Evolutionary conservation across 306 rosid species (phyloP).

Genomic region (Fragaria nilgerrensis): DNA sequence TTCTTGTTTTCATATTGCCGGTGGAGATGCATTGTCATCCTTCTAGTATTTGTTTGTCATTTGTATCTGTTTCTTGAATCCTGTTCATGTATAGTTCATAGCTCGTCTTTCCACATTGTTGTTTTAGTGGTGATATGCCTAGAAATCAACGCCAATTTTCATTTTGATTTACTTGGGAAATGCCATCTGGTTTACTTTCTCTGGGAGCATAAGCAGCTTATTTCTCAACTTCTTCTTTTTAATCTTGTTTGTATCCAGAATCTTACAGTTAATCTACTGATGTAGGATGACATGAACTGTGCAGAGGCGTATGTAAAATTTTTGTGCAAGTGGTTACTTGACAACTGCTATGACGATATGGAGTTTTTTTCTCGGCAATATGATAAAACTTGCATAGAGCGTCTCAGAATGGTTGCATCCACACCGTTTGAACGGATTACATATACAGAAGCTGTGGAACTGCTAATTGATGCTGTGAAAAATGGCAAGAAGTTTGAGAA

Average conservation of each 20-base stretch:
- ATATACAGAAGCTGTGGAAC: constrained; percentile 85
- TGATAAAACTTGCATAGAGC: constrained; percentile 76
- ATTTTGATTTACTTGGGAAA: not conserved
- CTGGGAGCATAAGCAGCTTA: not conserved
- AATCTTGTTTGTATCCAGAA: not conserved
- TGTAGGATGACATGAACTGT: constrained; percentile 95
- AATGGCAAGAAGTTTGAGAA: constrained; percentile 84
- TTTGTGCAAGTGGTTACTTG: constrained; percentile 88
- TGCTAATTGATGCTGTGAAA: constrained; percentile 72
- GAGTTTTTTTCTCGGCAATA: constrained; percentile 74
- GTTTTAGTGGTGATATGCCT: not conserved
- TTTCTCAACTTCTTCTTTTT: not conserved
- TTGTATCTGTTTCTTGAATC: not conserved
- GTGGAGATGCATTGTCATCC: not conserved
- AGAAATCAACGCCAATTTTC: not conserved
- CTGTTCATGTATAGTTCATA: not conserved
- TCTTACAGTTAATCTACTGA: constrained; percentile 10
- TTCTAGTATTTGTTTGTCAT: not conserved
- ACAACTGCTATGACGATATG: constrained; percentile 86
- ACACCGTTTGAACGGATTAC: constrained; percentile 71
- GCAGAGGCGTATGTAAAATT: constrained; percentile 93
- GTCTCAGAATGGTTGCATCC: constrained; percentile 77
- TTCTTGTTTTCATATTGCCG: too few relatives aligned
- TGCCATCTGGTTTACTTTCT: not conserved
- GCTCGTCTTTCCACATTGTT: not conserved